Base-by-base conservation (phyloP, 2,329 filamentous ascomycete species). In the Tolypocladium amazonense region DNA sequence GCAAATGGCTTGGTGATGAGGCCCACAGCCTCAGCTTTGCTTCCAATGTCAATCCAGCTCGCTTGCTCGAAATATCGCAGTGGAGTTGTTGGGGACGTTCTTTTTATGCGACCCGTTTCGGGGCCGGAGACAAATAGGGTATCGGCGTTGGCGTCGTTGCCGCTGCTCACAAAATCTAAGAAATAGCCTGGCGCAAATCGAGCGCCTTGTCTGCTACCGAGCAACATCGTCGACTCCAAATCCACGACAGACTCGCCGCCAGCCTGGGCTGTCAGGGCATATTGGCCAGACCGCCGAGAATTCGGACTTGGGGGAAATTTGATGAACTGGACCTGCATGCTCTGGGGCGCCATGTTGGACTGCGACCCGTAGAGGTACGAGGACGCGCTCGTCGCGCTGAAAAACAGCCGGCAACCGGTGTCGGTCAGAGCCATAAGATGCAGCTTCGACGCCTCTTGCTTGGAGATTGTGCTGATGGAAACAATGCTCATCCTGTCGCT, bases 281-380 rank as follows among this genome's bases (percentile, higher is more conserved):
- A 61, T 56, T 72, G 72, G 5, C 64, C 67, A 23, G 71, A 62
- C 59, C 71, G 67, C 61, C 69, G 65, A 60, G 71, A 45, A 25
- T 57, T 64, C 25, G 68, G 62, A 62, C 70, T 73, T 59, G 94
- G 94, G 1, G 95, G 94, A 61, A 96, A 96, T 70, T 94, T 95
- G 73, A 99, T 90, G 69, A 96, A 94, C 66, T 95, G 89, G n/a
- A 97, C 86, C 73, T 97, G 92, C 91, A 99, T 97, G 74, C 91
- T 97, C 66, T 90, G 92, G 0, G 94, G 92, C 0, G 89, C 86
- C 60, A 80, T 72, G 61, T 81, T 87, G 9, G 83, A 81, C 25
- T 83, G 79, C 27, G 82, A 82, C 18, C 81, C 81, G 37, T 84
- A 79, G 71, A 80, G 82, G 75, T 88, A 87, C 0, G 80, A 88